Conservation (phyloP, 2,329 filamentous ascomycete species). For the Neonectria neomacrospora region DNA sequence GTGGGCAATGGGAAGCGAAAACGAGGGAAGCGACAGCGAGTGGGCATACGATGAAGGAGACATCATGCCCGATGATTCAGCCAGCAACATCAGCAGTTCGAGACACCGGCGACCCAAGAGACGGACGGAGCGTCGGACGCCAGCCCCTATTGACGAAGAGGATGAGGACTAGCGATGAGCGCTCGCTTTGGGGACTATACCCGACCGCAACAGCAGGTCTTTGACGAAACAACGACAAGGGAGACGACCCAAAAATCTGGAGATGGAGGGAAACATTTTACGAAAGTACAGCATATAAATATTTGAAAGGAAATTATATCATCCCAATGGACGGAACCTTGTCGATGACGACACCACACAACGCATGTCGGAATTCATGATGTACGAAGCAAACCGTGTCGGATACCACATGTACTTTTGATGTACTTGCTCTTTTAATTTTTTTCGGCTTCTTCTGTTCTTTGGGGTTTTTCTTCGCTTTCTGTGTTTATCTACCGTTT, state of each 20-base stretch:
- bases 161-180: constrained; percentile 63
- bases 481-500: not conserved
- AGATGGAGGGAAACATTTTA: constrained; percentile 30
- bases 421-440: constrained; percentile 20
- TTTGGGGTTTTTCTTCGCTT: constrained; percentile 15
- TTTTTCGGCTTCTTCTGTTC: constrained; percentile 13
- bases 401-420: constrained; percentile 44
- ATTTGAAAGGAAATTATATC: constrained; percentile 29
- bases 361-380: constrained; percentile 22
- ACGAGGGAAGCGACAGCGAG: constrained; percentile 68
- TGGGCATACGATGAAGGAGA: constrained; percentile 68
- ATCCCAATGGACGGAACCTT: constrained; percentile 34
- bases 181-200: not conserved
- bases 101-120: constrained; percentile 74
- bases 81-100: constrained; percentile 82
- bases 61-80: constrained; percentile 81
- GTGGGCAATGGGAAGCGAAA: constrained; percentile 54
- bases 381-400: constrained; percentile 36
- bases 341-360: constrained; percentile 34
- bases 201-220: constrained; percentile 11
- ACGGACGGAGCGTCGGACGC: constrained; percentile 75
- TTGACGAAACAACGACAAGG: constrained; percentile 14
- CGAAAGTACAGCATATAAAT: constrained; percentile 32
- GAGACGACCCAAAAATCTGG: constrained; percentile 29
- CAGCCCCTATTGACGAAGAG: constrained; percentile 79